A percentile compares a stretch with the other conserved stretches of the same genome.
Evolutionary conservation across 192 early-diverging fungal genomes (phyloP).

Genomic region (Coemansia sp.): DNA sequence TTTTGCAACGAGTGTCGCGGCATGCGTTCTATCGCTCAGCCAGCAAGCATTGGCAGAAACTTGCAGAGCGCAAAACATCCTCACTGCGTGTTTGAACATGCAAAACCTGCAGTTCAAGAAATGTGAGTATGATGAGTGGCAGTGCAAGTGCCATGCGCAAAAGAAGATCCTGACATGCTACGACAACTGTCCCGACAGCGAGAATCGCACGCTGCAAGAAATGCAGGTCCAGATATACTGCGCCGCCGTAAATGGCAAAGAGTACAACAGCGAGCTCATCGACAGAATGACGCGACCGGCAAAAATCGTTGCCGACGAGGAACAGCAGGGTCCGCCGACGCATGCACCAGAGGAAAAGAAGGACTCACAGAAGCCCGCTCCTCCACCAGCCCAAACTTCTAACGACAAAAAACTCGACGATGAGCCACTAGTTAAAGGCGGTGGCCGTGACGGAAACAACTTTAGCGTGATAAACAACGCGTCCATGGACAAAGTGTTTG

Average conservation of each 20-base stretch:
- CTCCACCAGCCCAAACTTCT: constrained; percentile 12
- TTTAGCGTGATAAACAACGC: constrained; percentile 35
- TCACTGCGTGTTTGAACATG: constrained; percentile 52
- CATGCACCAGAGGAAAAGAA: constrained; percentile 7
- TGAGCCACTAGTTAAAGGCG: constrained; percentile 13
- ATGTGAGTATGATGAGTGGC: constrained; percentile 51
- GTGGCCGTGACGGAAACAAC: constrained; percentile 9
- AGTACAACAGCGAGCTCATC: constrained; percentile 41
- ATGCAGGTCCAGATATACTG: constrained; percentile 57
- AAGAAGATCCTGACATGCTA: constrained; percentile 56
- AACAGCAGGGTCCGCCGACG: constrained; percentile 8
- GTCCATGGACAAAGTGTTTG: background rate
- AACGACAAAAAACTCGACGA: constrained; percentile 4
- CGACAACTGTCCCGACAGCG: constrained; percentile 56
- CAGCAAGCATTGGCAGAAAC: constrained; percentile 2
- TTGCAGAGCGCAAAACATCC: constrained; percentile 53
- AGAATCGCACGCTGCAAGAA: constrained; percentile 55
- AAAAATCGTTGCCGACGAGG: constrained; percentile 29
- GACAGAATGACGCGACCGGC: constrained; percentile 52
- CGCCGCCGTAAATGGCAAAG: constrained; percentile 40
- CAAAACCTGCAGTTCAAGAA: constrained; percentile 41
- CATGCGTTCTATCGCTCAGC: background rate
- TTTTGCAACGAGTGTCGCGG: constrained; percentile 11
- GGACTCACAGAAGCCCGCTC: constrained; percentile 5
- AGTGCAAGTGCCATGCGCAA: constrained; percentile 55